These are phyloP conservation scores for Raddia distichophylla DNA, from an alignment of 176 grass and related monocot species.

Conservation along the genomic window DNA sequence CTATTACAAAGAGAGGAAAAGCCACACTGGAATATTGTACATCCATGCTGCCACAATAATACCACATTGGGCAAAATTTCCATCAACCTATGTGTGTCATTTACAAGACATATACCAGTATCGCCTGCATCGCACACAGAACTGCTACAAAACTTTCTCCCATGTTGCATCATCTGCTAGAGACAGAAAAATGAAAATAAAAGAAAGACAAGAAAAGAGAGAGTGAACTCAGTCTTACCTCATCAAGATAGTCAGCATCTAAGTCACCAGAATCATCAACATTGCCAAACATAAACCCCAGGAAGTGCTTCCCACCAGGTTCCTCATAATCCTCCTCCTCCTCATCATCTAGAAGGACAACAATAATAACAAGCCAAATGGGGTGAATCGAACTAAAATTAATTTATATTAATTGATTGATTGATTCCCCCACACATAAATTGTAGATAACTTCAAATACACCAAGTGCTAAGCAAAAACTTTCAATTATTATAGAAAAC, in stretches of 20 bases:
- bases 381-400: background rate
- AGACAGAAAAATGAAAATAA: background rate
- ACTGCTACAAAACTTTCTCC: background rate
- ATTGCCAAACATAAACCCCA: conserved; percentile 99
- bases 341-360: conserved; percentile 55
- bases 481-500: background rate
- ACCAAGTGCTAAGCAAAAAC: background rate
- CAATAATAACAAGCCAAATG: background rate
- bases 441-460: background rate
- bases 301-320: conserved; percentile 62
- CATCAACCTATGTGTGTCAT: background rate
- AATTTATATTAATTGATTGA: background rate
- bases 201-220: conserved; percentile 6
- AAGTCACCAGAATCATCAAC: conserved; percentile 94
- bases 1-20: background rate
- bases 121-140: background rate
- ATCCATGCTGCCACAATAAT: background rate
- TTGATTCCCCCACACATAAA: conserved; percentile 6
- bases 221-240: conserved; percentile 46
- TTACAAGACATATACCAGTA: background rate
- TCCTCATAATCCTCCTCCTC: conserved; percentile 93
- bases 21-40: background rate
- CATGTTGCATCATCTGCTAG: background rate
- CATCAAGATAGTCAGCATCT: conserved; percentile 96
- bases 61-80: background rate